Percentiles rank a stretch among this genome's conserved stretches.
Conservation (phyloP, 306 rosid genomes). For the Parietaria judaica region DNA sequence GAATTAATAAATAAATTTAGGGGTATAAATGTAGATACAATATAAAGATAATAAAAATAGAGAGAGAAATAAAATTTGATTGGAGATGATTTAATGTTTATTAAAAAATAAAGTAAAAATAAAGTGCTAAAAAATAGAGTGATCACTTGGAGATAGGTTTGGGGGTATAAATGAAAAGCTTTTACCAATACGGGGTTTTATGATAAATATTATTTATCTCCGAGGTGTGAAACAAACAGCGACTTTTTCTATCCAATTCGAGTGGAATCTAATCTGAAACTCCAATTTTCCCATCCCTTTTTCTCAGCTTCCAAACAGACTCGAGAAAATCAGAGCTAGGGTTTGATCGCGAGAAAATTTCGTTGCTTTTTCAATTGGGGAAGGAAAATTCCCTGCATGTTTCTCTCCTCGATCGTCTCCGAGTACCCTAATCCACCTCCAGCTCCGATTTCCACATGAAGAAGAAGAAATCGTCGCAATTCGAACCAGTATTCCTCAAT, state of each 20-base stretch:
- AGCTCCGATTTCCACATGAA: slow-evolving; percentile 16
- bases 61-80: too few relatives aligned
- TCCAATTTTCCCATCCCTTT: not conserved
- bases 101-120: too few relatives aligned
- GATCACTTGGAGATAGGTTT: too few relatives aligned
- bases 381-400: not conserved
- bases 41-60: too few relatives aligned
- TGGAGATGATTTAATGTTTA: too few relatives aligned
- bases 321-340: not conserved
- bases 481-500: slow-evolving; percentile 4
- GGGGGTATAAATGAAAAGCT: too few relatives aligned
- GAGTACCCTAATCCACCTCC: slow-evolving; percentile 15
- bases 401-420: not conserved
- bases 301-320: slow-evolving; percentile 3
- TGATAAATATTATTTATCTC: too few relatives aligned
- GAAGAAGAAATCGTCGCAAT: slow-evolving; percentile 14
- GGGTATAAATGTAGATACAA: too few relatives aligned
- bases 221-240: too few relatives aligned
- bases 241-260: not conserved
- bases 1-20: too few relatives aligned
- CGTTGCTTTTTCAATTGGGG: not conserved
- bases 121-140: too few relatives aligned
- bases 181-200: too few relatives aligned
- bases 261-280: not conserved
- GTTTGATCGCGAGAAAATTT: not conserved